These are phyloP conservation scores for Amanita pallidorosea DNA, from an alignment of 768 basidiomycete species.

Conservation along the genomic window DNA sequence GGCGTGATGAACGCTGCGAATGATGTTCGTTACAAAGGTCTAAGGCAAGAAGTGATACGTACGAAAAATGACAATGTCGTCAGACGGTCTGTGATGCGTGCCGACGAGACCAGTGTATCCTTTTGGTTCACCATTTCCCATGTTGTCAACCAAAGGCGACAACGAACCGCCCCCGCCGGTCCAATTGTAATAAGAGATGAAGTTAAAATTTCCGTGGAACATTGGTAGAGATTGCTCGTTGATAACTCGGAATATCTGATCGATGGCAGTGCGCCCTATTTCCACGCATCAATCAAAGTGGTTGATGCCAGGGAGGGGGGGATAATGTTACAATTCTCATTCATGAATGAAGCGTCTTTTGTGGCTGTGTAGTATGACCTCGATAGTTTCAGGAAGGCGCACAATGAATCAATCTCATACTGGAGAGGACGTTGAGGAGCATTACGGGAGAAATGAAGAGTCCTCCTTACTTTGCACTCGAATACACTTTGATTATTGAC, in stretches of 20 bases:
- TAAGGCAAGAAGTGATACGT: conserved; percentile 9
- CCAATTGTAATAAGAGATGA: conserved; percentile 76
- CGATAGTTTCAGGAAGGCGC: conserved; percentile 71
- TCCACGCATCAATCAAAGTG: conserved; percentile 2
- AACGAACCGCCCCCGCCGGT: conserved; percentile 59
- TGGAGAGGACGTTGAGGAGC: conserved; percentile 13
- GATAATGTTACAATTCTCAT: conserved; percentile 43
- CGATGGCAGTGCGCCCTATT: conserved; percentile 56
- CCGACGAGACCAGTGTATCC: conserved; percentile 67
- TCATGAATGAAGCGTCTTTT: conserved; percentile 61
- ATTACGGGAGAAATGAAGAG: neutral
- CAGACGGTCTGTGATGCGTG: conserved; percentile 68
- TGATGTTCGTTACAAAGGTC: neutral
- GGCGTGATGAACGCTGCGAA: conserved; percentile 59
- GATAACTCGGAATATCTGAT: conserved; percentile 67
- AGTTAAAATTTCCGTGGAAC: conserved; percentile 62
- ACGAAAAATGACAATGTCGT: conserved; percentile 65
- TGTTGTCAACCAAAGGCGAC: conserved; percentile 52
- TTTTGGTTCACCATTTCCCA: conserved; percentile 68
- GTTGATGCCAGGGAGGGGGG: neutral
- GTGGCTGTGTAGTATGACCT: conserved; percentile 65
- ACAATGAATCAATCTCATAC: conserved; percentile 76
- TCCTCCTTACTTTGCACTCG: conserved; percentile 59
- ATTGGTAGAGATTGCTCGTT: conserved; percentile 66
- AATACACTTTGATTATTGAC: conserved; percentile 63